Percentiles rank a stretch among this genome's conserved stretches.
Evolutionary conservation across 1,284 basidiomycete species (phyloP).

Genomic region (Rhizoctonia solani): DNA sequence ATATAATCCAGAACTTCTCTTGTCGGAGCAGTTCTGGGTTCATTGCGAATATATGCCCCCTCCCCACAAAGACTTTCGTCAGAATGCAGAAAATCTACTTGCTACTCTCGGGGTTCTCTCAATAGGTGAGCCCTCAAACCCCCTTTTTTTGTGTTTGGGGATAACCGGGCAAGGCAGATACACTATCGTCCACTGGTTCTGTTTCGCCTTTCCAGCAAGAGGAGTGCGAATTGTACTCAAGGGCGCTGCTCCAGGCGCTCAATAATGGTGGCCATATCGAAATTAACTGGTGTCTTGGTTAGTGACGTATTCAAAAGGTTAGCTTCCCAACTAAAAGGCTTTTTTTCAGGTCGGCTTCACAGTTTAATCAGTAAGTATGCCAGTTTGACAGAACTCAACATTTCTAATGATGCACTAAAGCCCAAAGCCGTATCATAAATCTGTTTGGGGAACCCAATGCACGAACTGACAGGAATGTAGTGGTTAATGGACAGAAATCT

Average conservation of each 20-base stretch:
- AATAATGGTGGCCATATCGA: not conserved
- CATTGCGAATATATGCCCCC: constrained; percentile 27
- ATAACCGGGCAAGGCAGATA: not conserved
- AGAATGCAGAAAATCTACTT: not conserved
- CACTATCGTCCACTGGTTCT: constrained; percentile 15
- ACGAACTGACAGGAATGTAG: constrained; percentile 10
- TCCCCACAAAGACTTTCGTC: not conserved
- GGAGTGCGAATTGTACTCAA: constrained; percentile 21
- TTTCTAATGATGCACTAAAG: not conserved
- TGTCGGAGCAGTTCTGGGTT: constrained; percentile 29
- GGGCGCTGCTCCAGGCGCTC: not conserved
- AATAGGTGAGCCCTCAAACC: not conserved
- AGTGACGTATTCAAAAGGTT: too few species aligned
- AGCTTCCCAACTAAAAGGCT: too few species aligned
- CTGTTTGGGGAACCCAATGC: constrained; percentile 11
- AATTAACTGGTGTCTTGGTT: constrained; percentile 31
- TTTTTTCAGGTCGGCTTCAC: constrained; percentile 17
- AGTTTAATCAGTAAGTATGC: constrained; percentile 12
- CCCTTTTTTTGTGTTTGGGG: not conserved
- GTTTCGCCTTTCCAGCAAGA: constrained; percentile 14
- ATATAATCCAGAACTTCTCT: not conserved
- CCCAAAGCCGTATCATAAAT: constrained; percentile 19
- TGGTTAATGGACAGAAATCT: constrained; percentile 19
- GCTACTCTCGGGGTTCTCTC: constrained; percentile 3
- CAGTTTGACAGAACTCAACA: not conserved